Evolutionary conservation across 192 early-diverging fungal genomes (phyloP).

Genomic region (Linnemannia schmuckeri): DNA sequence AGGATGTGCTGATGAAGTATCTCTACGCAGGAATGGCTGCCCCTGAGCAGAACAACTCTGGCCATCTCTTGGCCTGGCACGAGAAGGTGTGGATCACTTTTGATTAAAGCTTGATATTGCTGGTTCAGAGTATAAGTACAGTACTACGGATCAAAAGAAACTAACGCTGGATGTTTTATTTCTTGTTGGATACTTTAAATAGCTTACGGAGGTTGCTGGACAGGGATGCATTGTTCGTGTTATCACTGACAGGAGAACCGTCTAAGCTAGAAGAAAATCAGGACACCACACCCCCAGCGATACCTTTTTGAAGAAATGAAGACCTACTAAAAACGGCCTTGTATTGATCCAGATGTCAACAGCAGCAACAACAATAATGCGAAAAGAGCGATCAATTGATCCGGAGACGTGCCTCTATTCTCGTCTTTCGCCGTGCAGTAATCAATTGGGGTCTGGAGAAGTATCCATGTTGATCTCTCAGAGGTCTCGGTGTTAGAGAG

Average conservation of each 20-base stretch:
- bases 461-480: not conserved
- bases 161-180: not conserved
- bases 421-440: not conserved
- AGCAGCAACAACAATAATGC: not conserved
- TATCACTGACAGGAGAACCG: constrained; percentile 87
- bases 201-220: constrained; percentile 90
- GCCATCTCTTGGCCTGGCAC: constrained; percentile 91
- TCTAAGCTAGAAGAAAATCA: constrained; percentile 53
- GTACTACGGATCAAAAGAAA: not conserved
- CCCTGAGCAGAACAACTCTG: constrained; percentile 88
- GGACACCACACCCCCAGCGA: not conserved
- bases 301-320: constrained; percentile 11
- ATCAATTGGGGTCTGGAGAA: not conserved
- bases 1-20: constrained; percentile 92
- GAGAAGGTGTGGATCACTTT: constrained; percentile 78
- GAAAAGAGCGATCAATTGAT: not conserved
- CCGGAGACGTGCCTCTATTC: not conserved
- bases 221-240: constrained; percentile 92
- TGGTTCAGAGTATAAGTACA: not conserved
- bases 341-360: not conserved
- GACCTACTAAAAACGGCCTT: not conserved
- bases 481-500: not conserved
- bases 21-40: constrained; percentile 91
- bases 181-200: constrained; percentile 24
- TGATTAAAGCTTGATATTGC: not conserved